Evolutionary conservation across 2,329 filamentous ascomycete genomes (phyloP), one percentile per base, ranked within the genome.

Genomic region (Simplicillium aogashimaense): DNA sequence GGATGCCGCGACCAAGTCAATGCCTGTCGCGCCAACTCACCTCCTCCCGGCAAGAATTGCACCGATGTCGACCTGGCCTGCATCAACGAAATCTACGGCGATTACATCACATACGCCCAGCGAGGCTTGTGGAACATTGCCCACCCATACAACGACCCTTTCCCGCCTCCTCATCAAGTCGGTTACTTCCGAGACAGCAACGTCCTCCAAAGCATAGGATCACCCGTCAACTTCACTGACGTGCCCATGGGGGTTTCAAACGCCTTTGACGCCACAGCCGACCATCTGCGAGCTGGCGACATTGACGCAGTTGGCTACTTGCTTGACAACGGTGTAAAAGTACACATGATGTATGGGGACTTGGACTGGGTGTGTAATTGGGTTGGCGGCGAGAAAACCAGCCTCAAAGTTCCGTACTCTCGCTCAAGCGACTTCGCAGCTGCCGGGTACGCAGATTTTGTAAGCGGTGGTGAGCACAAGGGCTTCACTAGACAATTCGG

Each of bases 401-500:
- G 78, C 4, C 65, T 86, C 2, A 70, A 74, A 2, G 62, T 86
- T 0, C 66, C 74, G n/a, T 67, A 72, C 15, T 61, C 66, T 18
- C 58, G 68, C 36, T 53, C 59, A 4, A 45, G 53, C 25, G 49
- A 57, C n/a, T 78, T 81, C 46, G 59, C 66, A 0, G 56, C 56
- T 2, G 78, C 86, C 0, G 84, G 83, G 1, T 92, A 90, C 55
- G 74, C 76, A 1, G 75, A 80, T 3, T 74, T 92, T 43, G 60
- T 76, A 7, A 76, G 83, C 9, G 79, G 82, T 46, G 69, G 67
- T 13, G 67, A 70, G 12, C 74, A 77, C 51, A 80, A 72, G 33
- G 85, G 85, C 15, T 72, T 77, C 42, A 83, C 86, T 0, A 74
- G 85, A 4, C 84, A 90, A 56, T 81, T 76, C 49, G 85, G 82